A percentile compares a stretch with the other conserved stretches of the same genome.
phyloP scores from a whole-genome alignment of 2,329 filamentous ascomycete genomes.

The Cordyceps sp. region DNA sequence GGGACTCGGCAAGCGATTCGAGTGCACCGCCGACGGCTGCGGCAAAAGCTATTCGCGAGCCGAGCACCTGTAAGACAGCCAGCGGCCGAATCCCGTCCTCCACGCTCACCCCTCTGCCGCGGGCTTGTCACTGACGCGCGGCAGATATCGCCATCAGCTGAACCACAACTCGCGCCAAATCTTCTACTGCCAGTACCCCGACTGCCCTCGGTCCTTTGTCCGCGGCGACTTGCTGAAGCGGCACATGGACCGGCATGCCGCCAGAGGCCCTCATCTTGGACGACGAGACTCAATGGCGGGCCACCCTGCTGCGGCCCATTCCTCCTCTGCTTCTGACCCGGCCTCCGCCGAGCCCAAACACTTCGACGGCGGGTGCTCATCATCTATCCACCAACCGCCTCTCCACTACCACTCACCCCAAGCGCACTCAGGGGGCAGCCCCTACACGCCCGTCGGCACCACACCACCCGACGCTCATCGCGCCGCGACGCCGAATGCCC shows the following conservation, averaged over 20 bases:
- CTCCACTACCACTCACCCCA: constrained; percentile 29
- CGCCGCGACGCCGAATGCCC: constrained; percentile 4
- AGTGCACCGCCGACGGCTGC: constrained; percentile 73
- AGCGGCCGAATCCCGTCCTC: constrained; percentile 8
- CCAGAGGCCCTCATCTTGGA: constrained; percentile 60
- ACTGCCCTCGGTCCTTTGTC: constrained; percentile 81
- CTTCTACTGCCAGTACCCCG: constrained; percentile 82
- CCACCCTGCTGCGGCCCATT: no score
- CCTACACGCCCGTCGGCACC: constrained; percentile 28
- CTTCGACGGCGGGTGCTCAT: no score
- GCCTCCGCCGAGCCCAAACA: no score
- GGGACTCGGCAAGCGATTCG: constrained; percentile 65
- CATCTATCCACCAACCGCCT: constrained; percentile 15
- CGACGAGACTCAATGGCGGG: constrained; percentile 43
- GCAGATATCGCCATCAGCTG: constrained; percentile 71
- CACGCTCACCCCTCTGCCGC: not conserved
- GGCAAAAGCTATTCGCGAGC: constrained; percentile 94
- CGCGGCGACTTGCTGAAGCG: constrained; percentile 82
- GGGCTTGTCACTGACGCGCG: constrained; percentile 2
- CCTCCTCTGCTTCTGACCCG: no score
- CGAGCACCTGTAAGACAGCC: constrained; percentile 64
- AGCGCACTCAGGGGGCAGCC: constrained; percentile 21
- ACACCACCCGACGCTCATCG: constrained; percentile 20
- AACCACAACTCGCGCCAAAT: constrained; percentile 95
- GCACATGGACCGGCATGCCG: constrained; percentile 66